A percentile compares a stretch with the other conserved stretches of the same genome.
These are phyloP conservation scores for Cocos nucifera DNA, from an alignment of 176 grass and related monocot species.

Conservation along the genomic window DNA sequence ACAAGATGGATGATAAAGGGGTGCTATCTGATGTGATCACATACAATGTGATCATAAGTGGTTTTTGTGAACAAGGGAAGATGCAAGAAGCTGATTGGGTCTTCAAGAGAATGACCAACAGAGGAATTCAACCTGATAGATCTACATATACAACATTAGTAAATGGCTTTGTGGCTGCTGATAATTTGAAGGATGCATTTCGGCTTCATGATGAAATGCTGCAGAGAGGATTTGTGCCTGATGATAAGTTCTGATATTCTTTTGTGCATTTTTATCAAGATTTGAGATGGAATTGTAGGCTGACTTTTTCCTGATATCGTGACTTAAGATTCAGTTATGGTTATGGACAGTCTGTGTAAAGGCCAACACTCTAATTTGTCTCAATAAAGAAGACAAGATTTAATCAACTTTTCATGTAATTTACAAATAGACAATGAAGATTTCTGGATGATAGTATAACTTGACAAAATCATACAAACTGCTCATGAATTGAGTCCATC, in stretches of 20 bases:
- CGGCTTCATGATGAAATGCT: constrained; percentile 89
- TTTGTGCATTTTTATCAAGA: not conserved
- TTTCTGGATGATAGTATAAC: too few relatives aligned
- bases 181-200: constrained; percentile 76
- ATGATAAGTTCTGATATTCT: constrained; percentile 69
- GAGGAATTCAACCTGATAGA: constrained; percentile 59
- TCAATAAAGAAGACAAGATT: too few relatives aligned
- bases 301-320: too few relatives aligned
- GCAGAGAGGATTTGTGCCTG: constrained; percentile 72
- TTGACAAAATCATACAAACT: too few relatives aligned
- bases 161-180: constrained; percentile 66
- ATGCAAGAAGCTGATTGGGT: constrained; percentile 58
- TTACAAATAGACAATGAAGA: too few relatives aligned
- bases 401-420: too few relatives aligned
- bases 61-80: constrained; percentile 49
- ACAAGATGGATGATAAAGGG: constrained; percentile 57
- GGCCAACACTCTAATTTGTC: too few relatives aligned
- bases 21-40: constrained; percentile 63
- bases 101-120: constrained; percentile 59
- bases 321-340: too few relatives aligned
- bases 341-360: too few relatives aligned
- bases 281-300: too few relatives aligned
- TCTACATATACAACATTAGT: constrained; percentile 87
- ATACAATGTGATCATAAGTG: constrained; percentile 77
- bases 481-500: too few relatives aligned